phyloP scores from a whole-genome alignment of 2,329 filamentous ascomycete genomes.

The Colletotrichum gigasporum region DNA sequence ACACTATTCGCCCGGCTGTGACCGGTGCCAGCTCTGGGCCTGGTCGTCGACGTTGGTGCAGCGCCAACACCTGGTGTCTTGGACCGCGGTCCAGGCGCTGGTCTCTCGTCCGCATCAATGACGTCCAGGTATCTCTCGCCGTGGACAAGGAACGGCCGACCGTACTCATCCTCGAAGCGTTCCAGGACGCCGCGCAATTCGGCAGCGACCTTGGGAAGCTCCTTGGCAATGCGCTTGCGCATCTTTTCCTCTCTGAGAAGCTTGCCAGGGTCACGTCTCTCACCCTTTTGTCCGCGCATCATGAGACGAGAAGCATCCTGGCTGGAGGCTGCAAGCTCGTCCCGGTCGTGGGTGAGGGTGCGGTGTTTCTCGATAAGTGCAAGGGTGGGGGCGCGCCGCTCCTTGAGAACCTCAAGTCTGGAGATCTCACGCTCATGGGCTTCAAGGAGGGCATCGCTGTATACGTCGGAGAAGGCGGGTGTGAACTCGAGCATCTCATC shows the following conservation, averaged over 20 bases:
- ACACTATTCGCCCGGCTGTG: conserved; percentile 49
- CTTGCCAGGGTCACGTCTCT: conserved; percentile 93
- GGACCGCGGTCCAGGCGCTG: conserved; percentile 63
- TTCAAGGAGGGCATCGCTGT: conserved; percentile 93
- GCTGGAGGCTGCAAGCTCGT: conserved; percentile 88
- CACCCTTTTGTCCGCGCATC: conserved; percentile 90
- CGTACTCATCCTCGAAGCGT: conserved; percentile 92
- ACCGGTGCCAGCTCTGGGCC: conserved; percentile 46
- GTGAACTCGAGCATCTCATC: conserved; percentile 99
- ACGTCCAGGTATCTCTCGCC: conserved; percentile 91
- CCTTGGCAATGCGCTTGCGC: conserved; percentile 93
- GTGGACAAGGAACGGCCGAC: conserved; percentile 90
- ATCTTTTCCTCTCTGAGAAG: conserved; percentile 97
- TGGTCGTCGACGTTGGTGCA: conserved; percentile 55
- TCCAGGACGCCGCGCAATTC: conserved; percentile 87
- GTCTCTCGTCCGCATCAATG: conserved; percentile 72
- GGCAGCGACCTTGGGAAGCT: conserved; percentile 87
- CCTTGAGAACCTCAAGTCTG: conserved; percentile 81
- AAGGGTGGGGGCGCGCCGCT: conserved; percentile 87
- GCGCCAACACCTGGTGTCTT: conserved; percentile 77
- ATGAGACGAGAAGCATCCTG: conserved; percentile 95
- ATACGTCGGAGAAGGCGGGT: conserved; percentile 95
- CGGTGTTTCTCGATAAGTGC: conserved; percentile 85
- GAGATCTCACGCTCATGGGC: conserved; percentile 93
- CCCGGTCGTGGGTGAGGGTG: conserved; percentile 82